phyloP scores from a whole-genome alignment of 805 yeast genomes.

The Cyberlindnera samutprakarnensis region DNA sequence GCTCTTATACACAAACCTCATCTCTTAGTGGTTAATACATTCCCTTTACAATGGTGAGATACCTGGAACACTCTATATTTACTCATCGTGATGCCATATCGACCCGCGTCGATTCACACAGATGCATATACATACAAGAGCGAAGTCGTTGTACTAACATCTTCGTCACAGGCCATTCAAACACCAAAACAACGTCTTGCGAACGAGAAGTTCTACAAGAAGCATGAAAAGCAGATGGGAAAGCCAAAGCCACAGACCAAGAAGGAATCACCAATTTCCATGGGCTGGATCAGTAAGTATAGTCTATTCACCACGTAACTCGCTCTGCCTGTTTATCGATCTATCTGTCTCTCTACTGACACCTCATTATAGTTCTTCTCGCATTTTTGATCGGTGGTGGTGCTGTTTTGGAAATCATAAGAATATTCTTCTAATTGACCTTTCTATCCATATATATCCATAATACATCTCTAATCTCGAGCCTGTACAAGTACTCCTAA shows the following conservation, averaged over 20 bases:
- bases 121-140: too few relatives aligned
- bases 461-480: too few relatives aligned
- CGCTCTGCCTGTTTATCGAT: background rate
- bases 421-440: conserved; percentile 43
- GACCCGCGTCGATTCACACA: background rate
- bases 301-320: too few relatives aligned
- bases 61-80: background rate
- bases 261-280: conserved; percentile 47
- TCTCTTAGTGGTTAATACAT: too few relatives aligned
- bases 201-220: conserved; percentile 75
- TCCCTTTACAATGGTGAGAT: too few relatives aligned
- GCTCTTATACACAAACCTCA: too few relatives aligned
- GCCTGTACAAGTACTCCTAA: too few relatives aligned
- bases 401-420: conserved; percentile 63
- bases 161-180: conserved; percentile 57
- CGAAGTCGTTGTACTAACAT: conserved; percentile 1
- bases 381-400: conserved; percentile 76
- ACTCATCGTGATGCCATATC: background rate
- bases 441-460: too few relatives aligned
- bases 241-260: conserved; percentile 45
- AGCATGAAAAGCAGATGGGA: conserved; percentile 67
- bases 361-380: conserved; percentile 28
- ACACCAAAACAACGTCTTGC: conserved; percentile 85
- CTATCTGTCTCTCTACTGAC: conserved; percentile 12
- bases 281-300: conserved; percentile 54